These are phyloP conservation scores for Delitschia confertaspora DNA, from an alignment of 495 filamentous ascomycete genomes.

Conservation along the genomic window DNA sequence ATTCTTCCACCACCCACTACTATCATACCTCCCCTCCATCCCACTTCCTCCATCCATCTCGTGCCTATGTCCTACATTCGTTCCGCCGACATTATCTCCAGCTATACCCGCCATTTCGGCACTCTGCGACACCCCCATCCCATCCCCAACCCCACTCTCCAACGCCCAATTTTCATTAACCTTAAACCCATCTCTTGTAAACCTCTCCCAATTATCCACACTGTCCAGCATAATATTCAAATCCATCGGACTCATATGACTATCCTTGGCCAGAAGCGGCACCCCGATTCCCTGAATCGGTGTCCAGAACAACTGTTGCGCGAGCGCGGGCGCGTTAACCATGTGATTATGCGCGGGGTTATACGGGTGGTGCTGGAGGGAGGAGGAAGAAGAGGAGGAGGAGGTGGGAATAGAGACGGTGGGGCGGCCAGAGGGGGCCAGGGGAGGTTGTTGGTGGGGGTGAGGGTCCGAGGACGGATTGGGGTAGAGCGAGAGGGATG, in stretches of 20 bases:
- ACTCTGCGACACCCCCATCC: background rate
- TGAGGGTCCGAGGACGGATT: background rate
- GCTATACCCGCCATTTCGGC: background rate
- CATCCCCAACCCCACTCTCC: slow-evolving; percentile 1
- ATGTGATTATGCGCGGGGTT: too few species aligned
- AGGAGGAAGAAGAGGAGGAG: background rate
- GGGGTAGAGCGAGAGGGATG: background rate
- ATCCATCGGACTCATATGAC: slow-evolving; percentile 19
- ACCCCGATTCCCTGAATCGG: slow-evolving; percentile 28
- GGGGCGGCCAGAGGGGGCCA: background rate
- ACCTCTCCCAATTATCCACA: slow-evolving; percentile 21
- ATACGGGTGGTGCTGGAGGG: background rate
- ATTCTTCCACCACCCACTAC: too few species aligned
- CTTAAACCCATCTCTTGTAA: slow-evolving; percentile 24
- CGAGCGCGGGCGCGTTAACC: background rate
- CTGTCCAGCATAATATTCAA: slow-evolving; percentile 18
- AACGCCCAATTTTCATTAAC: slow-evolving; percentile 18
- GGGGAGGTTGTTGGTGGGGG: background rate
- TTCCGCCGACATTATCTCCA: too few species aligned
- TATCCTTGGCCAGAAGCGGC: slow-evolving; percentile 15
- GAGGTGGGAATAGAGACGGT: background rate
- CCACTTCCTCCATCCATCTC: background rate
- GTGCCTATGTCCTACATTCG: background rate
- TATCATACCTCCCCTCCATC: background rate
- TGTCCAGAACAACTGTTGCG: slow-evolving; percentile 31